Percentiles rank a stretch among this genome's conserved stretches.
phyloP scores from a whole-genome alignment of 306 rosid species.

The Leucaena leucocephala region DNA sequence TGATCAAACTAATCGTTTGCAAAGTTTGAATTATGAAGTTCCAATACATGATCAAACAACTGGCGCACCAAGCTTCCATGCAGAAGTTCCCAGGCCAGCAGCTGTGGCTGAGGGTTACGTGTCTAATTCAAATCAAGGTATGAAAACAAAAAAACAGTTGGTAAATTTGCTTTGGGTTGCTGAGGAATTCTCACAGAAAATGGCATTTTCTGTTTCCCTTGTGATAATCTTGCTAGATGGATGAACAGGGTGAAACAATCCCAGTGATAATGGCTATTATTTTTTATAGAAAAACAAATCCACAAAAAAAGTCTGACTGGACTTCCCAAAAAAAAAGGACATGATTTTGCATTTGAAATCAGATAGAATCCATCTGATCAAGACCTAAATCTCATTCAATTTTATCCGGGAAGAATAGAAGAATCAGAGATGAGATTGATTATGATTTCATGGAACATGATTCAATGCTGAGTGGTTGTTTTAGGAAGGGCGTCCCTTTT shows the following conservation, averaged over 20 bases:
- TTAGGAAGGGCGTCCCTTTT: neutral
- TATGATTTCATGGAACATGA: neutral
- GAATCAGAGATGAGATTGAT: neutral
- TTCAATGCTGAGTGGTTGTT: neutral
- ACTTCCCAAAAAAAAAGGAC: neutral
- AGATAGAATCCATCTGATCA: neutral
- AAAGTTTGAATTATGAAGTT: slow-evolving; percentile 41
- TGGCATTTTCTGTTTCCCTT: slow-evolving; percentile 2
- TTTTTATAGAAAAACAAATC: neutral
- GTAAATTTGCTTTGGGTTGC: slow-evolving; percentile 12
- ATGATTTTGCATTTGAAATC: slow-evolving; percentile 12
- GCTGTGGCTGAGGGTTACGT: slow-evolving; percentile 43
- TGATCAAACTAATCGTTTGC: slow-evolving; percentile 36
- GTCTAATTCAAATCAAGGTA: slow-evolving; percentile 67
- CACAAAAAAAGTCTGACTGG: neutral
- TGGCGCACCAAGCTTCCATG: slow-evolving; percentile 43
- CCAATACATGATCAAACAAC: slow-evolving; percentile 37
- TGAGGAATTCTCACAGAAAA: neutral
- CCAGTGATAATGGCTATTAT: neutral
- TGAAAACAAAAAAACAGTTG: slow-evolving; percentile 1
- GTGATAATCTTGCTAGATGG: slow-evolving; percentile 24
- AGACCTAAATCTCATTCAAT: neutral
- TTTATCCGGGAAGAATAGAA: neutral
- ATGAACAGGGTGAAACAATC: slow-evolving; percentile 3
- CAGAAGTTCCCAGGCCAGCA: slow-evolving; percentile 44